Percentiles rank a stretch among this genome's conserved stretches.
Conservation (phyloP, 2,329 filamentous ascomycete species). For the Aureobasidium uvarum region DNA sequence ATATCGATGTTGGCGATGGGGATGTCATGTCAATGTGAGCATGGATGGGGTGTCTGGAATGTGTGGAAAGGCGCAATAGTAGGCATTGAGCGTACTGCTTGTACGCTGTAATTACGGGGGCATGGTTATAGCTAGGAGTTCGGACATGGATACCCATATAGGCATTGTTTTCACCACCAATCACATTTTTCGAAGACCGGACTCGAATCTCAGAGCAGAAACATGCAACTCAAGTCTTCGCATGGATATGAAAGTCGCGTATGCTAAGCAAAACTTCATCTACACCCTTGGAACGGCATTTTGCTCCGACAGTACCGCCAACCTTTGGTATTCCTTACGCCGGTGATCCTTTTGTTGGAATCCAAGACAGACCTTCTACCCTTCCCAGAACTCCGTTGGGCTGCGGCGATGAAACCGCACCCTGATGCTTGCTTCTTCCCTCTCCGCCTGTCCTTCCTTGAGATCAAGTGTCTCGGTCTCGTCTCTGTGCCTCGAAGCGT, state of each 20-base stretch:
- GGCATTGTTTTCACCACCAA: background rate
- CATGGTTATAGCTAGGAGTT: conserved; percentile 16
- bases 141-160: conserved; percentile 15
- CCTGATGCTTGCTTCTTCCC: conserved; percentile 14
- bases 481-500: background rate
- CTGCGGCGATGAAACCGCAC: conserved; percentile 1
- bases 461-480: background rate
- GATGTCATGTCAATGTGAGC: conserved; percentile 25
- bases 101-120: background rate
- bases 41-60: background rate
- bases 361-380: conserved; percentile 22
- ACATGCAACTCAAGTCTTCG: conserved; percentile 15
- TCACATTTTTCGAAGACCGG: background rate
- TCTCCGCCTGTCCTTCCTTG: conserved; percentile 11
- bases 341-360: conserved; percentile 12
- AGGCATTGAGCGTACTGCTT: background rate
- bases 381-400: conserved; percentile 17
- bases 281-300: conserved; percentile 1
- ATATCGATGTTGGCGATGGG: conserved; percentile 51
- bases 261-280: background rate
- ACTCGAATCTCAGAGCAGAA: background rate
- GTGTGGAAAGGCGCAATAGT: background rate
- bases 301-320: conserved; percentile 5
- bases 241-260: background rate
- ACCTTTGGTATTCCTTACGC: conserved; percentile 4